Evolutionary conservation across 768 basidiomycete genomes (phyloP).

Genomic region (Heimioporus sp.): DNA sequence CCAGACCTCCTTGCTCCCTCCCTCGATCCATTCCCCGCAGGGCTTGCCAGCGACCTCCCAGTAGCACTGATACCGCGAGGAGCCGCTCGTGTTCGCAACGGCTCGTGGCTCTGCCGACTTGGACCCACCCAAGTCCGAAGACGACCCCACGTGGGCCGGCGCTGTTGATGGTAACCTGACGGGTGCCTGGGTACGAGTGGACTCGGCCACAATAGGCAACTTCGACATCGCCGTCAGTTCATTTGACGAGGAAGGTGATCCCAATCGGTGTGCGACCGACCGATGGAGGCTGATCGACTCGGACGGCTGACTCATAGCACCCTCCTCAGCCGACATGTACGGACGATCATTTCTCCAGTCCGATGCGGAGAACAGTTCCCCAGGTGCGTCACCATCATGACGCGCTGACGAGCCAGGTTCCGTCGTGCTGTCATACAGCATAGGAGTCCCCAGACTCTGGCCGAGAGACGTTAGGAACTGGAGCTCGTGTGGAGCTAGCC

Average conservation of each 20-base stretch:
- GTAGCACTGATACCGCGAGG: slow-evolving; percentile 2
- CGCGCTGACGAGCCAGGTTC: not conserved
- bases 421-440: not conserved
- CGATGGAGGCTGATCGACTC: not conserved
- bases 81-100: not conserved
- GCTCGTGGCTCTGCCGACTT: not conserved
- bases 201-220: not conserved
- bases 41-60: not conserved
- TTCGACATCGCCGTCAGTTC: not conserved
- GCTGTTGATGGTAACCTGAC: not conserved
- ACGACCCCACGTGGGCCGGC: not conserved
- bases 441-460: slow-evolving; percentile 1
- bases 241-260: not conserved
- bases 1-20: slow-evolving; percentile 10
- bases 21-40: slow-evolving; percentile 8
- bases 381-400: not conserved
- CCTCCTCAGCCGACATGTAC: not conserved
- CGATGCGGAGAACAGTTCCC: not conserved
- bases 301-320: not conserved
- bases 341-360: not conserved
- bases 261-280: not conserved
- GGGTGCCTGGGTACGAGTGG: not conserved
- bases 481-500: slow-evolving; percentile 6
- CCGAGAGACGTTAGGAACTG: slow-evolving; percentile 5
- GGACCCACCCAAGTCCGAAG: not conserved